Evolutionary conservation across 2,329 filamentous ascomycete species (phyloP), one percentile per base, ranked within the genome.

Genomic region (Alternaria rosae): DNA sequence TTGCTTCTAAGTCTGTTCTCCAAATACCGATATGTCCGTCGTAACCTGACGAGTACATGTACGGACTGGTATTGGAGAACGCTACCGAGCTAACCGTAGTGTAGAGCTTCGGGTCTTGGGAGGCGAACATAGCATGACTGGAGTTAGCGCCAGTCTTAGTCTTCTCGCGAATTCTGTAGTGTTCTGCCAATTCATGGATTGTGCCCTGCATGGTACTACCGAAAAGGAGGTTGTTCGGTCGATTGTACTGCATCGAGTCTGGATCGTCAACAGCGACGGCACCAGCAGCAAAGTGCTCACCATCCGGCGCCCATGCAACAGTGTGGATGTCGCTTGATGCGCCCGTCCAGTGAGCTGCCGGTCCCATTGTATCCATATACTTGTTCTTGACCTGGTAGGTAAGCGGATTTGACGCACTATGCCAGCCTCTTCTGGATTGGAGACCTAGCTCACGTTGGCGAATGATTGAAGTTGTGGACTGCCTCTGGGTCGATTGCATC

Each of bases 211-310:
- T 64, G 4, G 82, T 64, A 62, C 86, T 78, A 1, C 87, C 87
- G 35, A 86, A 72, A 1, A 89, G 69, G 1, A 89, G 76, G 66
- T 89, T 89, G 61, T 87, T 85, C 0, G 81, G 79, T 41, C 84
- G 78, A 60, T 89, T 89, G 69, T 89, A 89, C 42, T 87, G 83
- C 82, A 87, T 86, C n/a, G 83, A 86, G 47, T 83, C 77, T 4
- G 80, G 72, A 65, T 89, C 87, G 4, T 83, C 83, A 6, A 87
- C 82, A 28, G 86, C 84, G 6, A 86, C 84, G 5, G 86, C 85
- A 2, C 87, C 87, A 10, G 84, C 86, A 26, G 84, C 86, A 68
- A 89, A 89, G 4, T 69, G 77, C 3, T 81, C 80, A 3, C 86
- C 84, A 71, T 87, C 80, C 3, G 82, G 80, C 3, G 84, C 83